Percentiles rank a stretch among this genome's conserved stretches.
These are phyloP conservation scores for Helotiales sp. DNA, from an alignment of 2,329 filamentous ascomycete species.

Conservation along the genomic window DNA sequence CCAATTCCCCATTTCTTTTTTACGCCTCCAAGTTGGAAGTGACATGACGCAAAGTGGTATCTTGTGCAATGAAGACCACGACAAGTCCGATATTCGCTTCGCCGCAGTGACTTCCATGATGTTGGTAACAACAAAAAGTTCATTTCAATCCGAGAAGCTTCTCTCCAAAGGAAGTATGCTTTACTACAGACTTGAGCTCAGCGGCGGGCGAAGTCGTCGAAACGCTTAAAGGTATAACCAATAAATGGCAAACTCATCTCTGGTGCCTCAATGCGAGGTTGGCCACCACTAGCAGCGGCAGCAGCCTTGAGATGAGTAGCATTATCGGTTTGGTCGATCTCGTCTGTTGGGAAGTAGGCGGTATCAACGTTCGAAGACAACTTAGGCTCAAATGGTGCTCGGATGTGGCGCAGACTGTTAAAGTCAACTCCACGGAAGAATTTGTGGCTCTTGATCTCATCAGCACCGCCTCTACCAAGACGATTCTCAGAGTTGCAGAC, in stretches of 20 bases:
- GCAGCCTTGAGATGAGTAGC: conserved; percentile 77
- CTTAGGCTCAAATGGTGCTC: conserved; percentile 93
- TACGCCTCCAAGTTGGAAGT: conserved; percentile 17
- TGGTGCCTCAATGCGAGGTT: conserved; percentile 71
- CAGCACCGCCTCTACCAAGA: conserved; percentile 80
- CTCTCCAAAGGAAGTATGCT: not conserved
- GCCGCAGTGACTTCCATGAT: not conserved
- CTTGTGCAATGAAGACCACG: conserved; percentile 10
- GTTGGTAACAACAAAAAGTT: not conserved
- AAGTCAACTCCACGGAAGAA: conserved; percentile 98
- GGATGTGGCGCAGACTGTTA: conserved; percentile 87
- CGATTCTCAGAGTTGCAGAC: conserved; percentile 94
- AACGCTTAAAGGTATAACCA: conserved; percentile 97
- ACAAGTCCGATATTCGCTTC: not conserved
- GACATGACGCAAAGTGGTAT: conserved; percentile 26
- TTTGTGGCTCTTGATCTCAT: conserved; percentile 88
- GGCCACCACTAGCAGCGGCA: conserved; percentile 56
- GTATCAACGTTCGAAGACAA: conserved; percentile 93
- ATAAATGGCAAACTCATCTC: conserved; percentile 97
- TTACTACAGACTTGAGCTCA: not conserved
- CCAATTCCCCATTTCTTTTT: conserved; percentile 12
- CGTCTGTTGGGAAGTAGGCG: conserved; percentile 97
- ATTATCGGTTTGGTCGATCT: conserved; percentile 96
- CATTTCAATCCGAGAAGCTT: not conserved
- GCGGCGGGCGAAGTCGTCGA: conserved; percentile 54